phyloP scores from a whole-genome alignment of 768 basidiomycete species.

The Hypholoma fasciculare region DNA sequence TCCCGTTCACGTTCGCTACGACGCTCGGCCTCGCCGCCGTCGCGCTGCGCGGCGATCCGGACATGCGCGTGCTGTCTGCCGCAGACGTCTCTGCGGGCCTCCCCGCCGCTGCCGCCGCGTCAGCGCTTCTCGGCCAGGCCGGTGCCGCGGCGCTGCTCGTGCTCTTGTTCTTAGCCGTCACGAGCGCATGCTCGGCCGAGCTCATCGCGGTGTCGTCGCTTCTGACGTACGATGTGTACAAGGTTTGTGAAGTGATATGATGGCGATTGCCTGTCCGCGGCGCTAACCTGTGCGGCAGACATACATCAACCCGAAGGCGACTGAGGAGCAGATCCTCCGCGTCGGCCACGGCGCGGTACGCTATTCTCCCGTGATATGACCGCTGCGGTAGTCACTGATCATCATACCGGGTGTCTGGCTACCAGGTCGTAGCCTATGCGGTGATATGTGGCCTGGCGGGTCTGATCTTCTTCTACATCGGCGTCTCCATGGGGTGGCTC shows the following conservation, averaged over 20 bases:
- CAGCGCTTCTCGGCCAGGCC: slow-evolving; percentile 74
- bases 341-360: slow-evolving; percentile 68
- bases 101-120: slow-evolving; percentile 81
- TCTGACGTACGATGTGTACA: slow-evolving; percentile 85
- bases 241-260: slow-evolving; percentile 36
- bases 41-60: slow-evolving; percentile 64
- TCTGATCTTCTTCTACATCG: slow-evolving; percentile 85
- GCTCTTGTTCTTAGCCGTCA: slow-evolving; percentile 86
- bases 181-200: slow-evolving; percentile 78
- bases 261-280: neutral
- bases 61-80: slow-evolving; percentile 47
- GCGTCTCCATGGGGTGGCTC: slow-evolving; percentile 92
- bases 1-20: slow-evolving; percentile 85
- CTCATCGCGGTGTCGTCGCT: slow-evolving; percentile 87
- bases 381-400: too few relatives aligned
- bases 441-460: slow-evolving; percentile 83
- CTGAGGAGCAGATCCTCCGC: slow-evolving; percentile 66
- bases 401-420: too few relatives aligned
- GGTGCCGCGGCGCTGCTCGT: slow-evolving; percentile 81
- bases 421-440: slow-evolving; percentile 66
- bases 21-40: slow-evolving; percentile 88
- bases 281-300: slow-evolving; percentile 12
- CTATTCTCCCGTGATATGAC: neutral
- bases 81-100: slow-evolving; percentile 87
- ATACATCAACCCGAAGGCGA: slow-evolving; percentile 83